Conservation (phyloP, 805 yeast genomes). For the Yamadazyma endophytica region DNA sequence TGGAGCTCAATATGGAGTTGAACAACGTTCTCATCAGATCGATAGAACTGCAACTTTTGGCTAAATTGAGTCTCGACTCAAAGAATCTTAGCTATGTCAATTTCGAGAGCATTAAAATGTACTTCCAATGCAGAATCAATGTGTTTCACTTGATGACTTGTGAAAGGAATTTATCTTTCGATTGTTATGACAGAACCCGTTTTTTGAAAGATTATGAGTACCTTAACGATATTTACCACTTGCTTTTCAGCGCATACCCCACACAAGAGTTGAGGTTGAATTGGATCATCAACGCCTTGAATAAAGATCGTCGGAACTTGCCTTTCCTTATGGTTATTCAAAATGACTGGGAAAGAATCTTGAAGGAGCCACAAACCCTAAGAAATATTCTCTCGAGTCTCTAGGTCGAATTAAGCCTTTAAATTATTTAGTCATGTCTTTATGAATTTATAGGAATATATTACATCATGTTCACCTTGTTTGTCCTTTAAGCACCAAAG, state of each 20-base stretch:
- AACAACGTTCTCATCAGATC: constrained; percentile 8
- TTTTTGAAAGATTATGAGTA: constrained; percentile 16
- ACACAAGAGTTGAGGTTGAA: constrained; percentile 13
- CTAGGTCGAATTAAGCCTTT: too few species aligned
- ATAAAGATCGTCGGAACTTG: constrained; percentile 6
- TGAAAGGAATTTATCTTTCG: constrained; percentile 11
- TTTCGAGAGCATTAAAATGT: constrained; percentile 15
- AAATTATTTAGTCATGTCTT: too few species aligned
- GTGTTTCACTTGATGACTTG: constrained; percentile 15
- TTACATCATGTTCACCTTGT: too few species aligned
- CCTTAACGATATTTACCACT: constrained; percentile 11
- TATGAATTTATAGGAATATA: too few species aligned
- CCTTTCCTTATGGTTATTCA: constrained; percentile 10
- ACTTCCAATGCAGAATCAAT: constrained; percentile 14
- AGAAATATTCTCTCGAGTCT: too few species aligned
- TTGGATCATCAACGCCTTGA: constrained; percentile 17
- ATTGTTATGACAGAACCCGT: constrained; percentile 7
- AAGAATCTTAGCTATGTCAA: constrained; percentile 8
- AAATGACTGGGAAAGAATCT: constrained; percentile 13
- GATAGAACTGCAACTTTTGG: constrained; percentile 4
- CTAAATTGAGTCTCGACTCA: not conserved
- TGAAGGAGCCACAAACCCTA: constrained; percentile 8
- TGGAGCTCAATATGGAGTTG: constrained; percentile 3
- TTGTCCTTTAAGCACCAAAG: too few species aligned
- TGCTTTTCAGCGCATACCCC: constrained; percentile 14